Evolutionary conservation across 805 yeast species (phyloP).

Genomic region (Candida endomychidarum): DNA sequence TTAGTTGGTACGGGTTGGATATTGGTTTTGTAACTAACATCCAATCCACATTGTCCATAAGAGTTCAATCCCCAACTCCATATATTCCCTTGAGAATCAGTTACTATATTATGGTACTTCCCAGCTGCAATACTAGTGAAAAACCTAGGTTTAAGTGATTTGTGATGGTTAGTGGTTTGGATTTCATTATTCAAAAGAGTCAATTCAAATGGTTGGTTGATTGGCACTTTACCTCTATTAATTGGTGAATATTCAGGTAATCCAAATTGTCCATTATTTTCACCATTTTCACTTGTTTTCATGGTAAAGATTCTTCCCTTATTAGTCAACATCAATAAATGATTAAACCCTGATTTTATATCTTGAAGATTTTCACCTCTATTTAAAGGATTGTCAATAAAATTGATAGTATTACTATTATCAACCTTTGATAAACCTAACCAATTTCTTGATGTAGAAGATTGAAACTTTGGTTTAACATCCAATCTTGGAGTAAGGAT

Average conservation of each 20-base stretch:
- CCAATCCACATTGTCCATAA: constrained; percentile 81
- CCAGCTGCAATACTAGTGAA: constrained; percentile 73
- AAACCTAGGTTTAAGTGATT: constrained; percentile 36
- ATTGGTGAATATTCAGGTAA: constrained; percentile 69
- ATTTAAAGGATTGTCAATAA: constrained; percentile 3
- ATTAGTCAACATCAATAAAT: constrained; percentile 61
- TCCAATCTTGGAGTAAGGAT: constrained; percentile 29
- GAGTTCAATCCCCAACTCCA: constrained; percentile 86
- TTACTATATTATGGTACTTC: constrained; percentile 64
- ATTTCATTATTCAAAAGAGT: constrained; percentile 53
- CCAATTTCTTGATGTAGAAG: constrained; percentile 22
- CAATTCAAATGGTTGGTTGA: constrained; percentile 45
- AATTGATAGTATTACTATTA: constrained; percentile 11
- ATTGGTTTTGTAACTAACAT: constrained; percentile 64
- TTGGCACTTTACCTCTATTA: constrained; percentile 18
- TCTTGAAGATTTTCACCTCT: constrained; percentile 41
- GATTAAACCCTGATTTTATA: constrained; percentile 62
- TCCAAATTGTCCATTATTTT: constrained; percentile 79
- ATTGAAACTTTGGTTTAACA: constrained; percentile 14
- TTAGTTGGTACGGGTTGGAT: constrained; percentile 63
- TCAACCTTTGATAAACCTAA: constrained; percentile 18
- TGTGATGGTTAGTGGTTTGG: constrained; percentile 20
- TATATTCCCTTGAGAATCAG: constrained; percentile 65
- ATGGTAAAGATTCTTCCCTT: constrained; percentile 62
- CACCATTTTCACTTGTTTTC: constrained; percentile 50